Evolutionary conservation across 179 eudicot species (phyloP).

Genomic region (Heliamphora pulchella): DNA sequence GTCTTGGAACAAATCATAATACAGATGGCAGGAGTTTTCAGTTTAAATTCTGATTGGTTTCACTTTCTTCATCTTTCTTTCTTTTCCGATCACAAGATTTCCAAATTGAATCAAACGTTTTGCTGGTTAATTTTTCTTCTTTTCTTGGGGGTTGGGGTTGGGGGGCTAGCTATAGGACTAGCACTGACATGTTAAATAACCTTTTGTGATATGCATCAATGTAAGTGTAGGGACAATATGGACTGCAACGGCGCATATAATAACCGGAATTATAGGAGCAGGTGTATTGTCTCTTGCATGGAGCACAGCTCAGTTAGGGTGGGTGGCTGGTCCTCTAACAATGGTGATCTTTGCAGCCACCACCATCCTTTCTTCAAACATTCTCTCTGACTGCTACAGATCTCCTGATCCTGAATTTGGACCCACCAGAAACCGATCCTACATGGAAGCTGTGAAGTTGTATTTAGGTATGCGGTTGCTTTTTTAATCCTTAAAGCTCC

Average conservation of each 20-base stretch:
- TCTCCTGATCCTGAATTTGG: conserved; percentile 36
- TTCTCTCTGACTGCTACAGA: conserved; percentile 32
- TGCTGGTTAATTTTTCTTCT: too few species aligned
- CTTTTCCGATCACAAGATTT: too few species aligned
- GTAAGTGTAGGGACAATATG: conserved; percentile 31
- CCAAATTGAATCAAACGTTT: too few species aligned
- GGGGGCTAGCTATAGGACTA: background rate
- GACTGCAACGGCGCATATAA: conserved; percentile 39
- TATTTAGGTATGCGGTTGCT: conserved; percentile 33
- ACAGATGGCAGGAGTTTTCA: background rate
- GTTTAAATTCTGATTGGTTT: background rate
- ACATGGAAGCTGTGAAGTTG: conserved; percentile 33
- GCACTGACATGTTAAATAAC: background rate
- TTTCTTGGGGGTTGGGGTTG: background rate
- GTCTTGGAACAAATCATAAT: background rate
- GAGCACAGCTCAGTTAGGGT: conserved; percentile 42
- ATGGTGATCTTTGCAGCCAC: conserved; percentile 29
- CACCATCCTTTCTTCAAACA: conserved; percentile 20
- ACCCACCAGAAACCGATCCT: conserved; percentile 25
- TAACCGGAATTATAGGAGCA: conserved; percentile 39
- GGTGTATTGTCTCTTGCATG: conserved; percentile 45
- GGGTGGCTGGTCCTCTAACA: conserved; percentile 36
- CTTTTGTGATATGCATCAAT: background rate
- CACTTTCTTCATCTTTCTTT: too few species aligned
- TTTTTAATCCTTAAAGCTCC: background rate